A percentile compares a stretch with the other conserved stretches of the same genome.
Conservation (phyloP, 805 yeast genomes). For the Vanderwaltozyma polyspora region DNA sequence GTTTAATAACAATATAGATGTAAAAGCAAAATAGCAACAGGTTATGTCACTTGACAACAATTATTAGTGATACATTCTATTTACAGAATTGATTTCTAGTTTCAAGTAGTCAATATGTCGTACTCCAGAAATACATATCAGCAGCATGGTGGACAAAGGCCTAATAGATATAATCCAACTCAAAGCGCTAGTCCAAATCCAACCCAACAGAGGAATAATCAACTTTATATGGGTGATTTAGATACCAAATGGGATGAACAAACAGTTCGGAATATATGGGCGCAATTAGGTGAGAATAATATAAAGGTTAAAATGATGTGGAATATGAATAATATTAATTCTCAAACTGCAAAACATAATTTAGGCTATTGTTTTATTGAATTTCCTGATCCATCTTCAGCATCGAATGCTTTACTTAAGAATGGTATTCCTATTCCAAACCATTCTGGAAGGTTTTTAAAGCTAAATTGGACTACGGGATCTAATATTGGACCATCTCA, state of each 20-base stretch:
- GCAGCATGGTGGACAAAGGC: background rate
- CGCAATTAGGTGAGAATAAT: conserved; percentile 46
- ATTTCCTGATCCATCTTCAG: conserved; percentile 49
- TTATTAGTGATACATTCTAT: too few species aligned
- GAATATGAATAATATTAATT: conserved; percentile 33
- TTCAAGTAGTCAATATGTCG: background rate
- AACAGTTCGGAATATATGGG: conserved; percentile 59
- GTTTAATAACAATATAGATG: too few species aligned
- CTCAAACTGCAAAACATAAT: conserved; percentile 28
- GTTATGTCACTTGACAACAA: too few species aligned
- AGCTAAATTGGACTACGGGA: conserved; percentile 67
- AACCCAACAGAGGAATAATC: too few species aligned
- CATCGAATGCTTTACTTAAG: conserved; percentile 51
- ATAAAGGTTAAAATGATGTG: conserved; percentile 59
- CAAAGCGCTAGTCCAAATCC: too few species aligned
- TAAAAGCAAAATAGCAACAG: too few species aligned
- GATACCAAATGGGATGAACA: conserved; percentile 78
- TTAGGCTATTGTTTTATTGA: conserved; percentile 79
- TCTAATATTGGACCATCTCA: too few species aligned
- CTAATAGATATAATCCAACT: background rate
- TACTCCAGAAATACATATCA: background rate
- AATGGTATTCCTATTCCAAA: conserved; percentile 66
- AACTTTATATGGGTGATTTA: conserved; percentile 82
- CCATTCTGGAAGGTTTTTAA: conserved; percentile 40
- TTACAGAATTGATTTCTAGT: too few species aligned